These are phyloP conservation scores for Colletotrichum acutatum DNA, from an alignment of 2,329 filamentous ascomycete genomes.

Conservation along the genomic window DNA sequence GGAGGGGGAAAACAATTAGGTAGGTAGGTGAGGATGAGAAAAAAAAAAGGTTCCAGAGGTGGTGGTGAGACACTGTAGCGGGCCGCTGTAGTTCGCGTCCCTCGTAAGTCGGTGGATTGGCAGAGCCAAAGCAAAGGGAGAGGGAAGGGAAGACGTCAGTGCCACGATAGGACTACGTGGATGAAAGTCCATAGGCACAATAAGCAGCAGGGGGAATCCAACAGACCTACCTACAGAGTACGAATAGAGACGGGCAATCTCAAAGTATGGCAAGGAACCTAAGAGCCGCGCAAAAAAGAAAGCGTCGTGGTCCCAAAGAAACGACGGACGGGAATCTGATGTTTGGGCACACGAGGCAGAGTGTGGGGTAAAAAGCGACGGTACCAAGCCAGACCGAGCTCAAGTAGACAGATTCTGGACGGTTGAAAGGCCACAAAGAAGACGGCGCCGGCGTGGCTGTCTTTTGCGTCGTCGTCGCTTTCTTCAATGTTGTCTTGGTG, in stretches of 20 bases:
- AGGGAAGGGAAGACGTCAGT: background rate
- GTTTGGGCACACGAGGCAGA: conserved; percentile 22
- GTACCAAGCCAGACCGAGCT: background rate
- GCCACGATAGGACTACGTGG: background rate
- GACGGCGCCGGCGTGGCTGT: conserved; percentile 1
- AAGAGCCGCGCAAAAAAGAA: background rate
- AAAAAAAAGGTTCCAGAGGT: background rate
- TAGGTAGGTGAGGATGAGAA: background rate
- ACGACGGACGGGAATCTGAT: background rate
- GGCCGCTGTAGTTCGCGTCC: conserved; percentile 15
- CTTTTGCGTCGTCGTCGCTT: background rate
- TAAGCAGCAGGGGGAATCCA: background rate
- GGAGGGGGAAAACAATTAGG: background rate
- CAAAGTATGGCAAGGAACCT: background rate
- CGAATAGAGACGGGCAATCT: background rate
- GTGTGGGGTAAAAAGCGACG: conserved; percentile 24
- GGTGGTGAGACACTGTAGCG: conserved; percentile 20
- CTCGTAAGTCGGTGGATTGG: background rate
- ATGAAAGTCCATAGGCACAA: background rate
- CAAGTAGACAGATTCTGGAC: background rate
- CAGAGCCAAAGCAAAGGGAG: background rate
- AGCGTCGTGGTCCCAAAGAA: background rate
- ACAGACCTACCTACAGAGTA: background rate
- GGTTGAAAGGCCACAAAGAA: conserved; percentile 6
- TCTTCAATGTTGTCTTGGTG: background rate